Evolutionary conservation across 2,329 filamentous ascomycete species (phyloP), one percentile per base, ranked within the genome.

Genomic region (Alternaria dauci): DNA sequence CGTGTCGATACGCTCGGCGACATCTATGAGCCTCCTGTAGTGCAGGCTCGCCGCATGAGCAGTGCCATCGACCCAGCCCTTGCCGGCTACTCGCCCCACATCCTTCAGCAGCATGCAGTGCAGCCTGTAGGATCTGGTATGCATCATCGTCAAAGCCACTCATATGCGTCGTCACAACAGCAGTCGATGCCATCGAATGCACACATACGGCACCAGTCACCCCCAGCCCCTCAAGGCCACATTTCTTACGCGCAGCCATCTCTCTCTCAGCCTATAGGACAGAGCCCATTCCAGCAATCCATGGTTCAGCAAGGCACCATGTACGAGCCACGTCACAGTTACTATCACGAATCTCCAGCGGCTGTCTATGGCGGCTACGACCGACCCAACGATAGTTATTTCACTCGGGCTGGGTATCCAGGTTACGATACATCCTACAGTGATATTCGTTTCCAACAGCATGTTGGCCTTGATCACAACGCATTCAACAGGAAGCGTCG

Each of bases 401-500:
- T 68, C 42, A 12, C 42, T 5, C 62, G 61, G 36, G 51, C 57
- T 34, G 34, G 54, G 12, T 74, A 71, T 39, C 56, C 60, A 14
- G 53, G 56, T 16, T 74, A 76, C 43, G 68, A 72, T 8, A 55
- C 58, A 9, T 30, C 57, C 6, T 71, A 72, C 41, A 59, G 67
- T 34, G 69, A 72, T 39, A 73, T 73, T 50, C 69, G 67, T 20
- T 78, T 77, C 56, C 75, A 78, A 42, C 66, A 70, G 28, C 61
- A 70, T 18, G 55, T 74, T 9, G 70, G 69, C 20, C 59, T 71
- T 11, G 72, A 76, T 36, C 70, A 71, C n/a, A 71, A 67, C 34
- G 61, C 65, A 1, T 76, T 75, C 63, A 76, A 85, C 60, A 69
- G 85, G 70, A 82, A 84, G 76, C 85, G 93, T 53, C 86, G 93